These are phyloP conservation scores for Citrus maxima DNA, from an alignment of 345 rosid species.

Conservation along the genomic window DNA sequence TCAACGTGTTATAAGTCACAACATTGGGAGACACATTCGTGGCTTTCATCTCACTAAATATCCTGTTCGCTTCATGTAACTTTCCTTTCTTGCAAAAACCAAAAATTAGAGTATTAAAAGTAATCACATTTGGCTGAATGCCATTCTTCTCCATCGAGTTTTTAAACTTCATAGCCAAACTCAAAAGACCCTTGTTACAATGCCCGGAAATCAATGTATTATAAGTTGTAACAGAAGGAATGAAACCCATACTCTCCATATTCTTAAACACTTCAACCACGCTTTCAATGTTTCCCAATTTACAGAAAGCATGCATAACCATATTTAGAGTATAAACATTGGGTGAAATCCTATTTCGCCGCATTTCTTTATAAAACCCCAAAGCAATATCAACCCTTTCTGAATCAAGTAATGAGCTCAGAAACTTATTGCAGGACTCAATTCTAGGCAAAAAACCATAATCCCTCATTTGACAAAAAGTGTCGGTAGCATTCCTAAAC, in stretches of 20 bases:
- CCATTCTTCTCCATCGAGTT: conserved; percentile 49
- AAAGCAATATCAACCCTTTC: conserved; percentile 62
- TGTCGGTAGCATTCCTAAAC: conserved; percentile 60
- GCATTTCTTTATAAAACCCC: conserved; percentile 63
- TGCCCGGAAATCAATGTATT: conserved; percentile 75
- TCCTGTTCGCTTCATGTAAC: conserved; percentile 56
- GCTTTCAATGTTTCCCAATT: conserved; percentile 57
- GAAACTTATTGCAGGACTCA: conserved; percentile 78
- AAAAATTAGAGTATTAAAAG: conserved; percentile 60
- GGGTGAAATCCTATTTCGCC: conserved; percentile 59
- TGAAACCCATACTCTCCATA: conserved; percentile 50
- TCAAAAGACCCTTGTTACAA: conserved; percentile 60
- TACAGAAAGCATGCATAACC: conserved; percentile 61
- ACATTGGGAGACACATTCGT: conserved; percentile 48
- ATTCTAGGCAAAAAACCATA: conserved; percentile 64
- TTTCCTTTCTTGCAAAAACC: conserved; percentile 65
- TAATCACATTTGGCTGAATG: conserved; percentile 54
- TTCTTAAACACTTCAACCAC: conserved; percentile 52
- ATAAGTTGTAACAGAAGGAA: conserved; percentile 49
- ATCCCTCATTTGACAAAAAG: conserved; percentile 59
- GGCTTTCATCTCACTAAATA: conserved; percentile 64
- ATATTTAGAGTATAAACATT: conserved; percentile 75
- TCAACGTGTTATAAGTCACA: conserved; percentile 76
- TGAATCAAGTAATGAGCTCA: conserved; percentile 61
- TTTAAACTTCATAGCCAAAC: conserved; percentile 62